phyloP scores from a whole-genome alignment of 1,284 basidiomycete genomes.

The Agaricales sp. region DNA sequence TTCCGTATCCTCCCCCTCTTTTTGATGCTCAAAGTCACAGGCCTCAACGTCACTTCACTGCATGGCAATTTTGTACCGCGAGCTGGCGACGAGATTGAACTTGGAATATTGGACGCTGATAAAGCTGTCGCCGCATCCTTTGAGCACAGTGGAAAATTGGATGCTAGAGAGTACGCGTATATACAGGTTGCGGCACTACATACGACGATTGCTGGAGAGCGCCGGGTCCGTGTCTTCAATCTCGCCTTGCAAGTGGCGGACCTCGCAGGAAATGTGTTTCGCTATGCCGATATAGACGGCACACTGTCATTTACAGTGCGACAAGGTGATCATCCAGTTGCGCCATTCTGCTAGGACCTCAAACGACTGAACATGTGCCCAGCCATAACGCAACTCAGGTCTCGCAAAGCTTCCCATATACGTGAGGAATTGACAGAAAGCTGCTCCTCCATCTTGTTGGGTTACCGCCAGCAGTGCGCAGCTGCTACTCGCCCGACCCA shows the following conservation, averaged over 20 bases:
- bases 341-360: not conserved
- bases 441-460: constrained; percentile 77
- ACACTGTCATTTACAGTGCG: constrained; percentile 70
- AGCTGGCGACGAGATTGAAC: constrained; percentile 67
- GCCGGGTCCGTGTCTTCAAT: constrained; percentile 84
- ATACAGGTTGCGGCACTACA: constrained; percentile 91
- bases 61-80: constrained; percentile 80
- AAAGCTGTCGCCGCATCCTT: constrained; percentile 66
- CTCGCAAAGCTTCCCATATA: constrained; percentile 64
- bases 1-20: constrained; percentile 3
- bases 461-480: constrained; percentile 89
- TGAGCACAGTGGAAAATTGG: constrained; percentile 58
- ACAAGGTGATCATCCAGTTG: constrained; percentile 47
- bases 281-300: constrained; percentile 87
- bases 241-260: constrained; percentile 75
- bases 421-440: constrained; percentile 80
- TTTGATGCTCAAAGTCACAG: constrained; percentile 26
- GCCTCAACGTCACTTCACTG: constrained; percentile 63
- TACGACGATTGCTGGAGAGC: constrained; percentile 70
- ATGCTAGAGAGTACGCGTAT: constrained; percentile 71
- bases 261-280: constrained; percentile 87
- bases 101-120: constrained; percentile 74
- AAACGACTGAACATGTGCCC: constrained; percentile 7
- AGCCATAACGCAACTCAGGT: constrained; percentile 64
- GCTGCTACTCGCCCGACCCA: constrained; percentile 75